phyloP scores from a whole-genome alignment of 2,329 filamentous ascomycete genomes.

The Penicillium palitans region DNA sequence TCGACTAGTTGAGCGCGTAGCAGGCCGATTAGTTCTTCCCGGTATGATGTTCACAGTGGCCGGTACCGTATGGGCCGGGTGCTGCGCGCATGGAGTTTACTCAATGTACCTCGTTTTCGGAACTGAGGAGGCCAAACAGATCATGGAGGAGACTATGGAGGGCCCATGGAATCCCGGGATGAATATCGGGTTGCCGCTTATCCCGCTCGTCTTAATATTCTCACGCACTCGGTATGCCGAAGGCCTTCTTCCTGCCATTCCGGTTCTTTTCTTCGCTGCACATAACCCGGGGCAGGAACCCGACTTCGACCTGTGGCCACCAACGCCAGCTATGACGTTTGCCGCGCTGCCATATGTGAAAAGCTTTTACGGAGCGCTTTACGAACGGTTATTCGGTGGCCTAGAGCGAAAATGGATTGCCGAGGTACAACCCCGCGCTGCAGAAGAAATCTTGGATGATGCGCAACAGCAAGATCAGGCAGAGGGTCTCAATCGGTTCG shows the following conservation, averaged over 20 bases:
- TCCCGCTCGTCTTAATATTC: constrained; percentile 67
- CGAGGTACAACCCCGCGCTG: constrained; percentile 60
- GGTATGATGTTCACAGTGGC: constrained; percentile 56
- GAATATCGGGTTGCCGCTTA: constrained; percentile 63
- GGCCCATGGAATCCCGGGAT: constrained; percentile 51
- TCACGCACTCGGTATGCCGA: constrained; percentile 66
- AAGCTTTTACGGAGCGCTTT: constrained; percentile 63
- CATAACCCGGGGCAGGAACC: constrained; percentile 47
- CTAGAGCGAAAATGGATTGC: constrained; percentile 62
- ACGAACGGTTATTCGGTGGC: constrained; percentile 59
- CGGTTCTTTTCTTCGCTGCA: constrained; percentile 56
- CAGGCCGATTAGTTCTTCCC: constrained; percentile 63
- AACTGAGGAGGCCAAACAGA: constrained; percentile 56
- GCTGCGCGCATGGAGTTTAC: constrained; percentile 60
- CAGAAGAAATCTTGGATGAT: constrained; percentile 41
- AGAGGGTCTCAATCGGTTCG: constrained; percentile 29
- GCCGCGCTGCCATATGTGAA: constrained; percentile 66
- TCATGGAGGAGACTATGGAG: constrained; percentile 49
- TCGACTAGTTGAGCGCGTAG: constrained; percentile 58
- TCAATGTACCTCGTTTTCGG: constrained; percentile 68
- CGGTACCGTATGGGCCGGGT: constrained; percentile 53
- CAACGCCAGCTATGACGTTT: constrained; percentile 65
- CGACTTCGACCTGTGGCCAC: constrained; percentile 64
- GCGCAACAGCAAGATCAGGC: constrained; percentile 38
- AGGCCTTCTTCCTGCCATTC: constrained; percentile 62